Evolutionary conservation across 176 grass and related monocot species (phyloP).

Genomic region (Triticum turgidum): DNA sequence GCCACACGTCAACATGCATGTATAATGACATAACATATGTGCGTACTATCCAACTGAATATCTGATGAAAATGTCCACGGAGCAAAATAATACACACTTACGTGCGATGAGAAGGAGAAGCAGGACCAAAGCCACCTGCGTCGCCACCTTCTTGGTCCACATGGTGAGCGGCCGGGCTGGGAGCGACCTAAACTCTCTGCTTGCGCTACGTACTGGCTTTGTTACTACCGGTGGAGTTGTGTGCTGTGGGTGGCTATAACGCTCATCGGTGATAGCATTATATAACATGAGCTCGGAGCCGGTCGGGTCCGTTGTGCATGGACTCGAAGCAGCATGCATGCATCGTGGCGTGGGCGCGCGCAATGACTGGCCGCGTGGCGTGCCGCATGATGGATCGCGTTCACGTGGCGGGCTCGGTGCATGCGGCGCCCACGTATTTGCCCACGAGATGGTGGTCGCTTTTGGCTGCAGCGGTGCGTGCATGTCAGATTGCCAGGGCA

Average conservation of each 20-base stretch:
- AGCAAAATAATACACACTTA: background rate
- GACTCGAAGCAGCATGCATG: background rate
- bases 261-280: background rate
- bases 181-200: background rate
- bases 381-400: background rate
- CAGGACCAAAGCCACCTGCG: conserved; percentile 5
- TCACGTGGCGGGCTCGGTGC: background rate
- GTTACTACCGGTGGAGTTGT: background rate
- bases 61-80: background rate
- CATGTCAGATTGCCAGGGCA: background rate
- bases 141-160: conserved; percentile 35
- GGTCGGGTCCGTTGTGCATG: background rate
- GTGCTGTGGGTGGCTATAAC: background rate
- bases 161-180: background rate
- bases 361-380: background rate
- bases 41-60: background rate
- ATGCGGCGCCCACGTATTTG: background rate
- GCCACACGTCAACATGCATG: background rate
- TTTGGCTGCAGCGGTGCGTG: background rate
- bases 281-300: background rate
- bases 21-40: too few relatives aligned
- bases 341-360: background rate
- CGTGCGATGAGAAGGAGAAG: conserved; percentile 26
- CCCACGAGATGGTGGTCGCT: background rate
- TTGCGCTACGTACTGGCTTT: too few relatives aligned